Evolutionary conservation across 352 stramenopile species (phyloP).

Genomic region (Phytophthora citricola): DNA sequence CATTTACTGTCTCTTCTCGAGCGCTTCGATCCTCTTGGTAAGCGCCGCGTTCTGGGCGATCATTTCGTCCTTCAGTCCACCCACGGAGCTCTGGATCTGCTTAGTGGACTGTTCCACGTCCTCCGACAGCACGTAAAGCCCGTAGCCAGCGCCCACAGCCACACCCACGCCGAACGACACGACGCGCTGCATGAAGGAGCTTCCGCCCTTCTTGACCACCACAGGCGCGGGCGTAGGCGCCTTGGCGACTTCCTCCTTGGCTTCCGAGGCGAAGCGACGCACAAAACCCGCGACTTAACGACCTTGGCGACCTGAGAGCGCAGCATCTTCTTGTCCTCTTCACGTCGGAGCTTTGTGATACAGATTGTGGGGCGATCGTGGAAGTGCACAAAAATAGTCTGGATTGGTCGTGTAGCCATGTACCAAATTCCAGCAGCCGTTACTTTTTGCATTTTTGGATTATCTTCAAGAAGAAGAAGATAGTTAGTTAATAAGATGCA

Average conservation of each 20-base stretch:
- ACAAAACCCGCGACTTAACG: constrained; percentile 38
- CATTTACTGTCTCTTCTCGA: constrained; percentile 73
- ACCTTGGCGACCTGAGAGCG: constrained; percentile 38
- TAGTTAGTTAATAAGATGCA: constrained; percentile 18
- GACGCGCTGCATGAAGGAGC: constrained; percentile 77
- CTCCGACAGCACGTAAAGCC: constrained; percentile 75
- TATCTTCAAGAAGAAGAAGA: neutral
- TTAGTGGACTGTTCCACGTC: constrained; percentile 77
- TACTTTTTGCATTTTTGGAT: no score
- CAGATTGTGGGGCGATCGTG: constrained; percentile 22
- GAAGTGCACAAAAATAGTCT: constrained; percentile 6
- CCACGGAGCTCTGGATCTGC: constrained; percentile 72
- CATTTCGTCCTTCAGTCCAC: constrained; percentile 72
- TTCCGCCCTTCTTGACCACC: constrained; percentile 57
- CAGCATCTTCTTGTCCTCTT: constrained; percentile 34
- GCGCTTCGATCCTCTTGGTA: constrained; percentile 74
- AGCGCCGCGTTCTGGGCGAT: constrained; percentile 73
- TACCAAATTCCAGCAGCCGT: neutral
- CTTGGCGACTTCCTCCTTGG: constrained; percentile 46
- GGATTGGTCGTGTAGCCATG: constrained; percentile 1
- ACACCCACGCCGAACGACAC: constrained; percentile 77
- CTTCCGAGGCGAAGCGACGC: constrained; percentile 67
- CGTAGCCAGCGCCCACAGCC: constrained; percentile 61
- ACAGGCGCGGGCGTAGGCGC: constrained; percentile 34
- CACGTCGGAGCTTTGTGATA: constrained; percentile 26